phyloP scores from a whole-genome alignment of 2,329 filamentous ascomycete species.

The Didymella glomerata region DNA sequence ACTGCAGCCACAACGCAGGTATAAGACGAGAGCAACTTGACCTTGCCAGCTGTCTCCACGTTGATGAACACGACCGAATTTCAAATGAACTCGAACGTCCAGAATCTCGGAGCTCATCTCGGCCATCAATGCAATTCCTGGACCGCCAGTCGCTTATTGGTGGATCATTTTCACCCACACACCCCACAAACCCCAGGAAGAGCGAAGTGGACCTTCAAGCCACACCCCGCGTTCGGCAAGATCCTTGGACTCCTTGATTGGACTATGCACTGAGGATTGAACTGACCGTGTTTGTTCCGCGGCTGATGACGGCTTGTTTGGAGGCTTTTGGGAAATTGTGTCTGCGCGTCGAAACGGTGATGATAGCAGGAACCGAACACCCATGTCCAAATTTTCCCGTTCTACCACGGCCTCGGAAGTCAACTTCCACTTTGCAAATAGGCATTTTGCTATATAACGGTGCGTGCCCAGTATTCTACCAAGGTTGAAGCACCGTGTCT shows the following conservation, averaged over 20 bases:
- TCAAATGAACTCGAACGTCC: not conserved
- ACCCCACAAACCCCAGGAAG: constrained; percentile 28
- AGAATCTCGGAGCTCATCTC: not conserved
- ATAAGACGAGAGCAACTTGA: not conserved
- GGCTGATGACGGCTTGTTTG: constrained; percentile 9
- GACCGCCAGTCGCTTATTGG: constrained; percentile 24
- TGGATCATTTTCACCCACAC: constrained; percentile 30
- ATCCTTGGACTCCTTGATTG: constrained; percentile 11
- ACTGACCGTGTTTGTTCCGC: not conserved
- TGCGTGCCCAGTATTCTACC: constrained; percentile 2
- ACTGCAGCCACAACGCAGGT: constrained; percentile 12
- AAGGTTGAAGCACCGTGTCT: not conserved
- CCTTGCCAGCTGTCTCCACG: not conserved
- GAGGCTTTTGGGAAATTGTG: constrained; percentile 8
- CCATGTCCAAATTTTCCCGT: constrained; percentile 12
- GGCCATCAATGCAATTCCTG: not conserved
- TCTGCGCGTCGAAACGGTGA: constrained; percentile 1
- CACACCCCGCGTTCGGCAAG: constrained; percentile 27
- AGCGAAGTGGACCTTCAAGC: constrained; percentile 12
- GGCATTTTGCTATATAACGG: constrained; percentile 9
- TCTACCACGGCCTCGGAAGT: not conserved
- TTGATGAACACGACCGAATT: not conserved
- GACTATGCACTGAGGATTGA: not conserved
- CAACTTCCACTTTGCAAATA: too few relatives aligned
- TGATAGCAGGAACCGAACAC: not conserved